Evolutionary conservation across 1,284 basidiomycete genomes (phyloP), one percentile per base, ranked within the genome.

Genomic region (Afroboletus lepidellus): DNA sequence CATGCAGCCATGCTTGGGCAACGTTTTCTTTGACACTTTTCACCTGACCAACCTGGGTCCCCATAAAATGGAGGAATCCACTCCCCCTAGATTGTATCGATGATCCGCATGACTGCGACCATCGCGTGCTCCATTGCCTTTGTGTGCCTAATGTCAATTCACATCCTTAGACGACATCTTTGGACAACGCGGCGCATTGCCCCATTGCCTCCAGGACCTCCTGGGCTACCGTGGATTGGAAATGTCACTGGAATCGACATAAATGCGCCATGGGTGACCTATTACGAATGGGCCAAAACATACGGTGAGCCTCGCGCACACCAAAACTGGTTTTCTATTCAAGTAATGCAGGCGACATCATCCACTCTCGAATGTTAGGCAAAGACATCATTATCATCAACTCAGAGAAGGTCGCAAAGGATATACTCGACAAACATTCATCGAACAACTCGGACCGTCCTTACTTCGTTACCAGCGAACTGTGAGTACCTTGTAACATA

Each of bases 361-460:
- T 65, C 8, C 29, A 61, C 30, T 37, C 46, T 25, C 46, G 45
- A 23, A n/a, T 51, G 5, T 18, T 64, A 4, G 54, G 62, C 6
- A 44, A 33, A 12, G 47, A 64, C 11, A 49, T 62, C 29, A 50
- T 64, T 25, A 50, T 59, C 24, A 39, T 64, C 27, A 59, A 60
- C 18, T 63, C 59, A 20, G 56, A 60, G 32, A 52, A 61, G 8
- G 8, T 51, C 7, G 61, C 61, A 3, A 59, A 37, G 29, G 61
- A 63, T 8, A 21, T 60, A 0, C 50, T 61, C 13, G 59, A 57
- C 1, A 45, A 41, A 3, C 48, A 29, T 0, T 60, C 61, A 2
- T 21, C 6, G 2, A 64, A 45, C 12, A 45, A 62, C 33, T 64
- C 59, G 2, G 61, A 53, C n/a, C 57, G 59, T 30, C 57, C 53